phyloP scores from a whole-genome alignment of 352 stramenopile species.

The Globisporangium abappressorium region DNA sequence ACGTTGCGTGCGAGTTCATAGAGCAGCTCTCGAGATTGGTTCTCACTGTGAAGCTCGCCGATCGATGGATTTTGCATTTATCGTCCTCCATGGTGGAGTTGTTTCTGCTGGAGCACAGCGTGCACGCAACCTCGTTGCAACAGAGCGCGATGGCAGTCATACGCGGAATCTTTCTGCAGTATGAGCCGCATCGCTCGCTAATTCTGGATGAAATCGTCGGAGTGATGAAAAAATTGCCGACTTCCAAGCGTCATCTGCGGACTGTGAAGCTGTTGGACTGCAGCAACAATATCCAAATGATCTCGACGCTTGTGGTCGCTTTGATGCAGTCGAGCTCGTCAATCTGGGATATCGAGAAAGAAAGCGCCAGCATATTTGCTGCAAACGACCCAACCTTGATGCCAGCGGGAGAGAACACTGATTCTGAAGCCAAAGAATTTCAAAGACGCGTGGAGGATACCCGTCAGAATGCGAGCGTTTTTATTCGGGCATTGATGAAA shows the following conservation, averaged over 20 bases:
- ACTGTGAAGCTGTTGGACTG: slow-evolving; percentile 66
- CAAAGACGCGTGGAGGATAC: slow-evolving; percentile 29
- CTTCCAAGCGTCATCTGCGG: slow-evolving; percentile 61
- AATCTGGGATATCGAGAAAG: slow-evolving; percentile 12
- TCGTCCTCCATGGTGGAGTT: slow-evolving; percentile 66
- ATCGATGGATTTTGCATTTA: slow-evolving; percentile 73
- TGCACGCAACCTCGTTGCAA: slow-evolving; percentile 59
- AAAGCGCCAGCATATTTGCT: slow-evolving; percentile 1
- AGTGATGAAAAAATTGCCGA: slow-evolving; percentile 78
- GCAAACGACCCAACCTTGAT: slow-evolving; percentile 19
- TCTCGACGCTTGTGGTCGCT: slow-evolving; percentile 62
- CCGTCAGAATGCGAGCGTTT: slow-evolving; percentile 34
- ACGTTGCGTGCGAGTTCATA: slow-evolving; percentile 72
- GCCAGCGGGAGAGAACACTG: slow-evolving; percentile 22
- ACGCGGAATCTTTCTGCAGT: slow-evolving; percentile 63
- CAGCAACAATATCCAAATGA: slow-evolving; percentile 52
- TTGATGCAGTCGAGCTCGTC: slow-evolving; percentile 54
- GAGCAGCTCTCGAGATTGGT: slow-evolving; percentile 63
- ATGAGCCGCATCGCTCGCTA: slow-evolving; percentile 52
- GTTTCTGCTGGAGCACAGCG: slow-evolving; percentile 67
- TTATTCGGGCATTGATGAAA: slow-evolving; percentile 54
- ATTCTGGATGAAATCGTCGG: slow-evolving; percentile 69
- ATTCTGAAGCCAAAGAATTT: slow-evolving; percentile 15
- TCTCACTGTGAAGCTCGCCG: slow-evolving; percentile 61
- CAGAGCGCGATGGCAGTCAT: slow-evolving; percentile 57